Base-by-base conservation (phyloP, 169 alveolate species). In the Plasmodium gonderi region DNA sequence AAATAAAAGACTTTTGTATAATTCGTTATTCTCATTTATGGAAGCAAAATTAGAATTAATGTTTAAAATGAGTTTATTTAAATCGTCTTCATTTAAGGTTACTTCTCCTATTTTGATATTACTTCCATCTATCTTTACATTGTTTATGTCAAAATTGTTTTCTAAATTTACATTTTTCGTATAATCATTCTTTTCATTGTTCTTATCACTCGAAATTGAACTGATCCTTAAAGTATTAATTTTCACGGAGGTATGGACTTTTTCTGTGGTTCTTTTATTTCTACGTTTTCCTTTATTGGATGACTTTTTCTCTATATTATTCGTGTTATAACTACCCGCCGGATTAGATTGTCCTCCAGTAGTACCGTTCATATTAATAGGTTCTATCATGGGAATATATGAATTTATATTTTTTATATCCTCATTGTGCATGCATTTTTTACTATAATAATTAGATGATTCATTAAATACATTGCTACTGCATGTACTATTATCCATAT, bases 21-120 rank as follows among this genome's bases (percentile, higher is more conserved):
- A 87, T 75, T 87, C 87, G 33, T 87, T 82, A 31, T 75, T 74
- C 36, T 87, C 93, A n/a, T 87, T 87, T 75, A 87, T 87, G 29
- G 80, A 64, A 29, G 89, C 68, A 75, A 87, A 87, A 74, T 87
- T 82, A 14, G 93, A 74, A 54, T 87, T 76, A 40, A 74, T 87
- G 79, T 67, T 87, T 78, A 75, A 33, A 75, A 45, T 75, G 78
- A 87, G 40, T 33, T 51, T 87, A 54, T 75, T 87, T 74, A 87
- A 87, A 67, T 87, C 89, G 6, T 44, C 78, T 60, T 75, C 68
- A 54, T 78, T 87, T 87, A 74, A 14, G 17, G 26, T 31, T 82
- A 87, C 47, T 87, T 87, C 89, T 75, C 49, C 87, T 14, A 87
- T 8, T 75, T 87, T 82, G 26, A 82, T 75, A 36, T 74, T 82